Conservation (phyloP, 208 protist genomes). For the Strigomonas oncopelti region DNA sequence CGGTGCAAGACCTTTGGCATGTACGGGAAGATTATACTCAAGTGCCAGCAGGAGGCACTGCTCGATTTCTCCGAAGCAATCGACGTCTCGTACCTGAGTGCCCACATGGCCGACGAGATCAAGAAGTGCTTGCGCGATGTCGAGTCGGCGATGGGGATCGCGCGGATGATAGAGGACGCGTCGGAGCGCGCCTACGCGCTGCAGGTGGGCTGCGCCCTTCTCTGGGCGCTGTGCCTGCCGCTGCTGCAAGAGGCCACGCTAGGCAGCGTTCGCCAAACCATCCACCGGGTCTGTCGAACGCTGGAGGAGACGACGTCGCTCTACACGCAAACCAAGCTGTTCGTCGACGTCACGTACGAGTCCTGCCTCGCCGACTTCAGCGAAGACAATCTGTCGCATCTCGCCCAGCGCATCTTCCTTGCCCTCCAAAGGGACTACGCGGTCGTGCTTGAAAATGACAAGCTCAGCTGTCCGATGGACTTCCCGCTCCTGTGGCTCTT, state of each 20-base stretch:
- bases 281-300: conserved; percentile 8
- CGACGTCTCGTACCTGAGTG: conserved; percentile 50
- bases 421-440: conserved; percentile 5
- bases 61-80: conserved; percentile 23
- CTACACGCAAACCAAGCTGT: conserved; percentile 18
- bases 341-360: conserved; percentile 51
- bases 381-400: conserved; percentile 57
- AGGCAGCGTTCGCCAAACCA: conserved; percentile 15
- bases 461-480: conserved; percentile 30
- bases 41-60: conserved; percentile 19
- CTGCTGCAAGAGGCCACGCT: conserved; percentile 29
- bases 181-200: conserved; percentile 64
- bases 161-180: conserved; percentile 55
- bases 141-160: conserved; percentile 53
- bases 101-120: conserved; percentile 26
- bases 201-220: conserved; percentile 51
- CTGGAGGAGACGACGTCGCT: conserved; percentile 9
- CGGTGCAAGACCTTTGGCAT: conserved; percentile 29
- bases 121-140: conserved; percentile 37
- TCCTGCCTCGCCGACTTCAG: conserved; percentile 63
- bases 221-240: conserved; percentile 71
- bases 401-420: conserved; percentile 18
- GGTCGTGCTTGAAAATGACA: background rate
- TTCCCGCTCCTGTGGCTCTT: conserved; percentile 50
- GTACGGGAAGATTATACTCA: conserved; percentile 34